Percentiles rank a stretch among this genome's conserved stretches.
Evolutionary conservation across 805 yeast genomes (phyloP).

Genomic region (Zygosaccharomyces kombuchaensis): DNA sequence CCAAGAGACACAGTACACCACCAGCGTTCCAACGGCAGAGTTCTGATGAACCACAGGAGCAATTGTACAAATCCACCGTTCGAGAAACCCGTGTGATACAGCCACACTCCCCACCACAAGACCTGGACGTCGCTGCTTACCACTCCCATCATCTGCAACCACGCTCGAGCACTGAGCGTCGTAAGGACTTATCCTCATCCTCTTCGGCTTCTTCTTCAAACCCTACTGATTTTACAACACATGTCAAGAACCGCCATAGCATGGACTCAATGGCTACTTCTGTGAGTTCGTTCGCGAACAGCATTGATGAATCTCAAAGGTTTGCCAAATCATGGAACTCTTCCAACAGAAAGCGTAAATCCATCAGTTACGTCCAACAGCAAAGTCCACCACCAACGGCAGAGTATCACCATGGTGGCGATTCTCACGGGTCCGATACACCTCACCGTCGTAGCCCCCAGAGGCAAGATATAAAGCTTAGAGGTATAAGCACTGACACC

Average conservation of each 20-base stretch:
- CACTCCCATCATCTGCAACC: neutral
- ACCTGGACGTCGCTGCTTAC: neutral
- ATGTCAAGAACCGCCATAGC: slow-evolving; percentile 27
- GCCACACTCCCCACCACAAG: slow-evolving; percentile 2
- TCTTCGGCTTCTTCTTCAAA: slow-evolving; percentile 29
- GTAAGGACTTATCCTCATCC: slow-evolving; percentile 20
- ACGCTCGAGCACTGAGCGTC: slow-evolving; percentile 2
- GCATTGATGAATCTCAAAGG: slow-evolving; percentile 33
- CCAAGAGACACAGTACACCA: slow-evolving; percentile 5
- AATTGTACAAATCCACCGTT: neutral
- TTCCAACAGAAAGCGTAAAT: slow-evolving; percentile 32
- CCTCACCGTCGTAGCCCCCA: neutral
- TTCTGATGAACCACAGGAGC: neutral
- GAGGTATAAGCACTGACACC: slow-evolving; percentile 21
- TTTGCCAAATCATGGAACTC: slow-evolving; percentile 37
- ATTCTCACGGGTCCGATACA: neutral
- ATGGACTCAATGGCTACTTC: slow-evolving; percentile 34
- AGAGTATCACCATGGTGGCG: neutral
- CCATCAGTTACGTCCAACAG: slow-evolving; percentile 23
- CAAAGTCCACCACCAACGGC: slow-evolving; percentile 7
- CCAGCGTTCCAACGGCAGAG: neutral
- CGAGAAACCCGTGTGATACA: slow-evolving; percentile 9
- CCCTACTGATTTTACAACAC: slow-evolving; percentile 33
- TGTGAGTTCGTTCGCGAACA: slow-evolving; percentile 32
- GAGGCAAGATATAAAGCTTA: slow-evolving; percentile 2